phyloP scores from a whole-genome alignment of 257 asterid species.

The Anisodus tanguticus region DNA sequence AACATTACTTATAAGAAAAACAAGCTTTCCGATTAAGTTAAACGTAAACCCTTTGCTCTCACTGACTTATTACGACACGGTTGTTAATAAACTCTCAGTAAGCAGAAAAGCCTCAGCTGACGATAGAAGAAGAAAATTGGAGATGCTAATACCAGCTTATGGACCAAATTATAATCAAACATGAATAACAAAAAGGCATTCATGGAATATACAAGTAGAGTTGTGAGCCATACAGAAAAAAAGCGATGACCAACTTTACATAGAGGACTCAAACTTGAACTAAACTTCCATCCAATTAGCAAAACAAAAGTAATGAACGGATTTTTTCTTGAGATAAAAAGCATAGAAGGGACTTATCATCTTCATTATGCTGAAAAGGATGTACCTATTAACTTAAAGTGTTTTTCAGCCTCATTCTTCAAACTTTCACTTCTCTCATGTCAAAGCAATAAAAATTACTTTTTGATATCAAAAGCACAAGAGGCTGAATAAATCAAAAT shows the following conservation, averaged over 20 bases:
- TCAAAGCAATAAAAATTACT: background rate
- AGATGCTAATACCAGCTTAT: background rate
- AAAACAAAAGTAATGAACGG: background rate
- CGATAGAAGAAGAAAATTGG: background rate
- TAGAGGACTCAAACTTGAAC: background rate
- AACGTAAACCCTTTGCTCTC: background rate
- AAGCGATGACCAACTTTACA: background rate
- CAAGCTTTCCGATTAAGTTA: background rate
- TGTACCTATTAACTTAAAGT: background rate
- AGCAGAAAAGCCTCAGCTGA: conserved; percentile 2
- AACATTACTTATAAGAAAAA: conserved; percentile 16
- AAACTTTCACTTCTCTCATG: background rate
- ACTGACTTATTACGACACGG: background rate
- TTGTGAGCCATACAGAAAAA: background rate
- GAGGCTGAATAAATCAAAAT: conserved; percentile 14
- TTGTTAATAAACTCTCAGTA: background rate
- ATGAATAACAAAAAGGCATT: background rate
- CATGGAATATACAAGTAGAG: conserved; percentile 15
- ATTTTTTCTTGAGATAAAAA: background rate
- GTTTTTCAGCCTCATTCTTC: conserved; percentile 13
- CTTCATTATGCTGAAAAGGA: background rate
- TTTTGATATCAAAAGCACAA: conserved; percentile 1
- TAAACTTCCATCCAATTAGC: background rate
- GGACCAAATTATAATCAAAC: background rate
- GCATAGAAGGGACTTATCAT: background rate